A percentile compares a stretch with the other conserved stretches of the same genome.
phyloP scores from a whole-genome alignment of 75 land plant species.

The Selaginella tamariscina region DNA sequence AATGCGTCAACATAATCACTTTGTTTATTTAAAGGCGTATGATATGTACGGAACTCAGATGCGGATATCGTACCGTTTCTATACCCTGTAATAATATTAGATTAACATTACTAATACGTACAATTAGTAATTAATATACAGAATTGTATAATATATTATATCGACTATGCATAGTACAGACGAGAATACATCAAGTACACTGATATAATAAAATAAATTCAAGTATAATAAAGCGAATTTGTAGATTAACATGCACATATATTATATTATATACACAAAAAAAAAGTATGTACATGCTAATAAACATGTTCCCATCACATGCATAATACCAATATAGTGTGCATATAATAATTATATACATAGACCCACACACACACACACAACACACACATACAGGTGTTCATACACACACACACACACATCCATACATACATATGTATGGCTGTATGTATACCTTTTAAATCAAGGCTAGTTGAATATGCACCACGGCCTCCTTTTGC shows the following conservation, averaged over 20 bases:
- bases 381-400: too few species aligned
- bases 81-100: conserved; percentile 47
- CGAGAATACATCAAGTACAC: not conserved
- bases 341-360: too few species aligned
- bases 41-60: conserved; percentile 86
- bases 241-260: not conserved
- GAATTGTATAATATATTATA: too few species aligned
- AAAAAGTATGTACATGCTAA: too few species aligned
- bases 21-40: conserved; percentile 91
- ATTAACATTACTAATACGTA: too few species aligned
- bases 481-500: conserved; percentile 97
- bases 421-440: too few species aligned
- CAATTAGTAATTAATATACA: conserved; percentile 14
- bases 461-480: conserved; percentile 65
- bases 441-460: conserved; percentile 30
- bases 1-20: conserved; percentile 70
- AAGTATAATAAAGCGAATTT: not conserved
- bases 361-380: too few species aligned
- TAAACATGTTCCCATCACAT: too few species aligned
- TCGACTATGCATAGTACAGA: not conserved
- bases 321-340: too few species aligned
- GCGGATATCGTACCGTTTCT: conserved; percentile 70
- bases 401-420: too few species aligned
- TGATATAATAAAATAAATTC: not conserved
- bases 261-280: too few species aligned